A percentile compares a stretch with the other conserved stretches of the same genome.
These are phyloP conservation scores for Apophysomyces sp. DNA, from an alignment of 371 early-diverging fungal genomes.

Conservation along the genomic window DNA sequence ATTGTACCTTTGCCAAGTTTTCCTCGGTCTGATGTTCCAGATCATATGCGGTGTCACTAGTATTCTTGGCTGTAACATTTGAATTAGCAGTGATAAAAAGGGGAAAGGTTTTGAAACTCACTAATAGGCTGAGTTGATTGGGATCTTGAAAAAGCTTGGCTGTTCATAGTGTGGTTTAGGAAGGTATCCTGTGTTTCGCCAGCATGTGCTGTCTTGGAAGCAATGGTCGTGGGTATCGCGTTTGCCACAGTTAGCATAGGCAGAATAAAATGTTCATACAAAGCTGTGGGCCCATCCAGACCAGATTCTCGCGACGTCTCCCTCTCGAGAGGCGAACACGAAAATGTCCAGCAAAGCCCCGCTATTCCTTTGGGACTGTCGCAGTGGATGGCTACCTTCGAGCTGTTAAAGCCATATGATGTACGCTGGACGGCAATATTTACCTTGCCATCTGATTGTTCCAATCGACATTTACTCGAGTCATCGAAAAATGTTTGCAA, in stretches of 20 bases:
- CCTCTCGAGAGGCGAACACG: neutral
- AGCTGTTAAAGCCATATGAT: neutral
- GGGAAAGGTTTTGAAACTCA: neutral
- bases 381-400: neutral
- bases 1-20: neutral
- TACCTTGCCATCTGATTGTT: neutral
- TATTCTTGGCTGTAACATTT: neutral
- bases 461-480: neutral
- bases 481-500: neutral
- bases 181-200: neutral
- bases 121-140: neutral
- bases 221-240: neutral
- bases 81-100: neutral
- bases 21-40: neutral
- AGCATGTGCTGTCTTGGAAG: neutral
- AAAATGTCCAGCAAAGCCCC: conserved; percentile 12
- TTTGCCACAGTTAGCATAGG: conserved; percentile 10
- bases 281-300: conserved; percentile 1
- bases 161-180: neutral
- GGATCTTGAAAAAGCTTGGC: neutral
- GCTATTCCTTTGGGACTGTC: conserved; percentile 3
- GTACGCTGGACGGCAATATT: neutral
- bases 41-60: neutral
- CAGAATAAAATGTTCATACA: conserved; percentile 14
- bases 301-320: neutral